Percentiles rank a stretch among this genome's conserved stretches.
Conservation (phyloP, 2,329 filamentous ascomycete genomes). For the Pyrenophora seminiperda region DNA sequence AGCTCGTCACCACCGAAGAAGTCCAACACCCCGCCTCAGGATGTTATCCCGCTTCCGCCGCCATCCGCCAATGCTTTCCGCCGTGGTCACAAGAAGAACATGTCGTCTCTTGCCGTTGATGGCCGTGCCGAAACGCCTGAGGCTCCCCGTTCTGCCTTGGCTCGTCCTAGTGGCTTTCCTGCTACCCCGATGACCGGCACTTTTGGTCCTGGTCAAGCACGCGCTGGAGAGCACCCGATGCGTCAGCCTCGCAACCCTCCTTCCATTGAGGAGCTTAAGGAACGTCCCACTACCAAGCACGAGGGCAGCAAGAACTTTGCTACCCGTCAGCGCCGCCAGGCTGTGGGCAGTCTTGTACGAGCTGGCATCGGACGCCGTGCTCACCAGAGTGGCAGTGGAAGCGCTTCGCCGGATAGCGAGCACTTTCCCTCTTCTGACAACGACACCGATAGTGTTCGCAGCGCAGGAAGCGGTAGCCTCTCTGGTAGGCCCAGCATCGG, state of each 20-base stretch:
- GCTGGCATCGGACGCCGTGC: slow-evolving; percentile 84
- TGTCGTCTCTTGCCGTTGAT: slow-evolving; percentile 69
- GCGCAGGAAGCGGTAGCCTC: slow-evolving; percentile 79
- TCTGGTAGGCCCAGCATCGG: slow-evolving; percentile 75
- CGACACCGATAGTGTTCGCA: slow-evolving; percentile 48
- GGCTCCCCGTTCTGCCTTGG: slow-evolving; percentile 73
- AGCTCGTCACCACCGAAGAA: slow-evolving; percentile 68
- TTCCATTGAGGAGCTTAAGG: slow-evolving; percentile 84
- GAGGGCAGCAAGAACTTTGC: slow-evolving; percentile 98
- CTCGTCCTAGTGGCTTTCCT: slow-evolving; percentile 67
- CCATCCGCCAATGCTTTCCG: slow-evolving; percentile 92
- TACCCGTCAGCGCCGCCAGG: slow-evolving; percentile 86
- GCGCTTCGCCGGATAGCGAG: slow-evolving; percentile 90
- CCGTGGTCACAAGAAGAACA: slow-evolving; percentile 85
- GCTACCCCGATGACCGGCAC: slow-evolving; percentile 79
- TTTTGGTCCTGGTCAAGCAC: slow-evolving; percentile 90
- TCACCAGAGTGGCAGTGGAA: slow-evolving; percentile 71
- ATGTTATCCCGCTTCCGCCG: slow-evolving; percentile 76
- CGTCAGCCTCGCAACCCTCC: slow-evolving; percentile 94
- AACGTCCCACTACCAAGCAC: slow-evolving; percentile 87
- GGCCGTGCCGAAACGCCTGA: slow-evolving; percentile 61
- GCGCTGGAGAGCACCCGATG: slow-evolving; percentile 90
- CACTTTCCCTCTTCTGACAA: slow-evolving; percentile 76
- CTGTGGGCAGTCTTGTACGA: slow-evolving; percentile 87
- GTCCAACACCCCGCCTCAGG: slow-evolving; percentile 71